Evolutionary conservation across 2,329 filamentous ascomycete species (phyloP), one percentile per base, ranked within the genome.

Genomic region (Cercospora nicotianae): DNA sequence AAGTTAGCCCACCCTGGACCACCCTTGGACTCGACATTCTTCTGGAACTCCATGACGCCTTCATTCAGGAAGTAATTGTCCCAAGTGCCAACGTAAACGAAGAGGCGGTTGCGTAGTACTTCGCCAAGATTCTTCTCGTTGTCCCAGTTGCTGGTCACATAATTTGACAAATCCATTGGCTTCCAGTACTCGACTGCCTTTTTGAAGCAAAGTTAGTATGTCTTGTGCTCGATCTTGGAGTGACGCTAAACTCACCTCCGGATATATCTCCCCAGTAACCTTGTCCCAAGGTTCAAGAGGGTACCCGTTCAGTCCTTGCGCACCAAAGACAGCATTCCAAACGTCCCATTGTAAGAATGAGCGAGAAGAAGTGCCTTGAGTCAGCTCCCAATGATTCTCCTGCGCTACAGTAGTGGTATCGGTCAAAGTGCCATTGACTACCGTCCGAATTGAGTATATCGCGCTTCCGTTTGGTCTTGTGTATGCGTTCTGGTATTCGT

Each of bases 271-370:
- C 13, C 79, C 79, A 0, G 78, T 79, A 28, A 79, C 77, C 64
- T 80, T 80, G 67, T 80, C 76, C 79, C 79, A 80, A 0, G 79
- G 62, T 31, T 78, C 78, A 7, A 80, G 76, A 8, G 79, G 79
- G 59, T 80, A 80, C 42, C 74, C 72, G 69, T 80, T 80, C 55
- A 75, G 73, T 4, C 78, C 79, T 57, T 80, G 79, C 0, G 74
- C 75, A 7, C 77, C 76, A 26, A 80, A 80, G 1, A 80, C 77
- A 8, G 78, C 77, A 30, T 79, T 76, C 79, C 79, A 80, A 16
- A 79, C 53, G 64, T 80, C 79, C 78, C 78, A 80, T 61, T 80
- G 79, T 18, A 74, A 70, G 16, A 67, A 67, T 1, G 77, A 79
- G 33, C 79, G 77, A 0, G 77, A 75, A 0, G 74, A 72, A 0